Percentiles rank a stretch among this genome's conserved stretches.
Evolutionary conservation across 2,329 filamentous ascomycete genomes (phyloP).

Genomic region (Fusarium acutatum): DNA sequence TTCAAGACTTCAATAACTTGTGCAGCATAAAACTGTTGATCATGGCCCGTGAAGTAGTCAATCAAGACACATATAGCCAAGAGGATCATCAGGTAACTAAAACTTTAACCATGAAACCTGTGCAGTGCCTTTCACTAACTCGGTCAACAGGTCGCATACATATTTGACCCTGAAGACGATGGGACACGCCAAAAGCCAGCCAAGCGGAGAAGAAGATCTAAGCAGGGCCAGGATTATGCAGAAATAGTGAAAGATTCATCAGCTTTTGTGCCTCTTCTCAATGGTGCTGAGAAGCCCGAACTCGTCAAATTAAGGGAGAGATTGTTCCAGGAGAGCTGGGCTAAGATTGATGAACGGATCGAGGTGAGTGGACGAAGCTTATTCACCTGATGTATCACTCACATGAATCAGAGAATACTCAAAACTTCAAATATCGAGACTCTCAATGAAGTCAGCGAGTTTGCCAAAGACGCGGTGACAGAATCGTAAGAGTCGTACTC

Average conservation of each 20-base stretch:
- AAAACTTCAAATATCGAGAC: constrained; percentile 69
- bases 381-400: constrained; percentile 34
- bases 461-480: constrained; percentile 55
- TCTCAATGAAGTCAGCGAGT: constrained; percentile 64
- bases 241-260: constrained; percentile 29
- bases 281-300: constrained; percentile 60
- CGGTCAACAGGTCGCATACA: constrained; percentile 63
- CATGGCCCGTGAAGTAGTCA: constrained; percentile 38
- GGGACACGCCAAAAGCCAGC: constrained; percentile 51
- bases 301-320: constrained; percentile 63
- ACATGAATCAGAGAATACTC: constrained; percentile 58
- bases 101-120: not conserved
- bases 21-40: not conserved
- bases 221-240: constrained; percentile 43
- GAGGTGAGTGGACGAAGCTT: constrained; percentile 48
- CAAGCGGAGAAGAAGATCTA: constrained; percentile 66
- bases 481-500: constrained; percentile 42
- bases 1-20: not conserved
- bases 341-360: constrained; percentile 68
- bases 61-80: constrained; percentile 45
- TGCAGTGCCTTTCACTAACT: constrained; percentile 19
- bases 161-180: constrained; percentile 64
- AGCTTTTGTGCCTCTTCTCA: constrained; percentile 62
- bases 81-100: constrained; percentile 56
- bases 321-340: constrained; percentile 72